Conservation (phyloP, 805 yeast genomes). For the Starmerella asiatica region DNA sequence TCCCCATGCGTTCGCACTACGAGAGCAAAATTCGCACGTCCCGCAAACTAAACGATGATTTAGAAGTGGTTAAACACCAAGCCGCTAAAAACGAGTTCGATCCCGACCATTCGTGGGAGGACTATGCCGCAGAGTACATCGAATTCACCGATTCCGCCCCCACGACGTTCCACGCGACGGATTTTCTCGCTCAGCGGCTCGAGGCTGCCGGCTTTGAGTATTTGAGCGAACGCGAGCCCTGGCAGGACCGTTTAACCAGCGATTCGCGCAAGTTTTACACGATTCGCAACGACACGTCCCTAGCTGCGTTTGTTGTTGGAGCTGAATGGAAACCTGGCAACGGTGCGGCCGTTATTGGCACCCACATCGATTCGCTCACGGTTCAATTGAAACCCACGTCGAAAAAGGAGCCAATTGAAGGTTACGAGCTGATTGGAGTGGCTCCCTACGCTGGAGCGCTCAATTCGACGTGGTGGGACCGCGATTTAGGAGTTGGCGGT, state of each 20-base stretch:
- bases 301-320: slow-evolving; percentile 62
- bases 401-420: slow-evolving; percentile 46
- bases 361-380: slow-evolving; percentile 65
- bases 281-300: slow-evolving; percentile 50
- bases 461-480: slow-evolving; percentile 56
- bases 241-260: slow-evolving; percentile 30
- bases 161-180: slow-evolving; percentile 61
- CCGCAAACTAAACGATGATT: slow-evolving; percentile 18
- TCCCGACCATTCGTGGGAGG: slow-evolving; percentile 20
- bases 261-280: slow-evolving; percentile 40
- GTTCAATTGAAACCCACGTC: slow-evolving; percentile 62
- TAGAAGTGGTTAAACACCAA: slow-evolving; percentile 19
- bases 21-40: slow-evolving; percentile 6
- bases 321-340: slow-evolving; percentile 47
- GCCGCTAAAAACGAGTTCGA: slow-evolving; percentile 9
- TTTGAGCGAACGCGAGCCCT: slow-evolving; percentile 47
- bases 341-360: slow-evolving; percentile 54
- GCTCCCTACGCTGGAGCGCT: slow-evolving; percentile 64
- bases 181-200: slow-evolving; percentile 36
- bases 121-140: slow-evolving; percentile 35
- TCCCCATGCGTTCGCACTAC: slow-evolving; percentile 15
- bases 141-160: slow-evolving; percentile 62
- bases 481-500: slow-evolving; percentile 80
- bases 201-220: slow-evolving; percentile 49
- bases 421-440: slow-evolving; percentile 65